Evolutionary conservation across 495 filamentous ascomycete genomes (phyloP).

Genomic region (Beverwykella pulmonaria): DNA sequence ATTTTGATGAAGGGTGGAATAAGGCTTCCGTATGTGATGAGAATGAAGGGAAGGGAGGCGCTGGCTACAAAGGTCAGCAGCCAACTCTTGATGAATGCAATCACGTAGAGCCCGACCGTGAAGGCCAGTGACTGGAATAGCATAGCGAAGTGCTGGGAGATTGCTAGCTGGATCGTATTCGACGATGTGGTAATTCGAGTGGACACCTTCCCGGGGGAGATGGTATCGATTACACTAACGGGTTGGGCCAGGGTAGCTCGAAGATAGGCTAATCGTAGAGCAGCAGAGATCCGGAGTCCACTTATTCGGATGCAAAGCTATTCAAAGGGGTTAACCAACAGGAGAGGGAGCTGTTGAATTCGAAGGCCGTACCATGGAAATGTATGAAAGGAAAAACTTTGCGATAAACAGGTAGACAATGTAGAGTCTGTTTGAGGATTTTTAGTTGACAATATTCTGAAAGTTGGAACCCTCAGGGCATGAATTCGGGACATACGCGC

Average conservation of each 20-base stretch:
- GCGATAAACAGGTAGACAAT: slow-evolving; percentile 66
- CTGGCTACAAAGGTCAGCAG: slow-evolving; percentile 50
- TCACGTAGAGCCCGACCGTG: slow-evolving; percentile 38
- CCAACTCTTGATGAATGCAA: slow-evolving; percentile 41
- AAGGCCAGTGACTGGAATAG: slow-evolving; percentile 41
- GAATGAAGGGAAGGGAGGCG: slow-evolving; percentile 59
- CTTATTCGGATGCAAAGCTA: slow-evolving; percentile 42
- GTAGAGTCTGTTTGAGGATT: slow-evolving; percentile 46
- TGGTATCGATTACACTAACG: slow-evolving; percentile 38
- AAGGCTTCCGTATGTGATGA: slow-evolving; percentile 57
- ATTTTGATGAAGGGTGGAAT: slow-evolving; percentile 62
- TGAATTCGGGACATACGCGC: slow-evolving; percentile 28
- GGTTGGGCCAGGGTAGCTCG: slow-evolving; percentile 42
- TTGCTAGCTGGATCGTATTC: slow-evolving; percentile 42
- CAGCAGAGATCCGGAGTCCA: slow-evolving; percentile 42
- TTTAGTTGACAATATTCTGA: background rate
- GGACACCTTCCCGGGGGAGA: slow-evolving; percentile 44
- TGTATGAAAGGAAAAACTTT: slow-evolving; percentile 59
- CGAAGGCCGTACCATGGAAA: slow-evolving; percentile 53
- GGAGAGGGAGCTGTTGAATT: slow-evolving; percentile 1
- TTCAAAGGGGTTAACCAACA: background rate
- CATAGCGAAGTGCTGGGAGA: slow-evolving; percentile 43
- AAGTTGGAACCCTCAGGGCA: background rate
- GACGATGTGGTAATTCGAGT: slow-evolving; percentile 42
- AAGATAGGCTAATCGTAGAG: slow-evolving; percentile 42